Conservation (phyloP, 805 yeast species). For the Metschnikowia colocasiae region DNA sequence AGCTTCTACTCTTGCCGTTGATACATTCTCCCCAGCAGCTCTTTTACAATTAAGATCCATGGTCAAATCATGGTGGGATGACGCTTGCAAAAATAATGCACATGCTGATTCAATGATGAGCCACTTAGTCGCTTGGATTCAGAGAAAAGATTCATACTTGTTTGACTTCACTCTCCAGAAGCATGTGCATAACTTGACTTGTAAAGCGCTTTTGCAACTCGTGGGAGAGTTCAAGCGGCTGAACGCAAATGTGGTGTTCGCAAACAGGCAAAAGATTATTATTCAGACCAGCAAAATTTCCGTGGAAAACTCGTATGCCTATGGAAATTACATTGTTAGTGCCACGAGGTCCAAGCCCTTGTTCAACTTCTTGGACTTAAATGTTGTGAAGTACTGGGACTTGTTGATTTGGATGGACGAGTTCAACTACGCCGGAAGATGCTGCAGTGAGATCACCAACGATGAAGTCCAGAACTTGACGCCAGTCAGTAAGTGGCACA, state of each 20-base stretch:
- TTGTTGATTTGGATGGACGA: slow-evolving; percentile 93
- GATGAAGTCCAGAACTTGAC: slow-evolving; percentile 42
- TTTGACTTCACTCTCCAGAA: slow-evolving; percentile 79
- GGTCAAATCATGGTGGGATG: slow-evolving; percentile 93
- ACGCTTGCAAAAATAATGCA: slow-evolving; percentile 61
- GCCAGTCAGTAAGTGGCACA: slow-evolving; percentile 72
- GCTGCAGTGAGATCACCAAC: slow-evolving; percentile 44
- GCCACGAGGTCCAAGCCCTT: slow-evolving; percentile 76
- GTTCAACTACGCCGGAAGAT: slow-evolving; percentile 77
- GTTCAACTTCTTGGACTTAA: slow-evolving; percentile 76
- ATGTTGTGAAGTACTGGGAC: slow-evolving; percentile 83
- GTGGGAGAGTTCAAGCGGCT: slow-evolving; percentile 72
- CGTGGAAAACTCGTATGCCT: slow-evolving; percentile 87
- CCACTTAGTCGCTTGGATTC: slow-evolving; percentile 82
- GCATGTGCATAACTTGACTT: slow-evolving; percentile 82
- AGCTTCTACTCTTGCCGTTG: slow-evolving; percentile 62
- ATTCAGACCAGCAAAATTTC: slow-evolving; percentile 70
- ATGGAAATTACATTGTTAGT: slow-evolving; percentile 76
- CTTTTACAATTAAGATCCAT: slow-evolving; percentile 64
- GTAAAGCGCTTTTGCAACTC: slow-evolving; percentile 75
- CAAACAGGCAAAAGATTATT: slow-evolving; percentile 71
- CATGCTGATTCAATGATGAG: slow-evolving; percentile 84
- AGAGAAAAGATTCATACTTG: slow-evolving; percentile 63
- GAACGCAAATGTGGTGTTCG: slow-evolving; percentile 78
- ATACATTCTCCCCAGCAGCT: slow-evolving; percentile 77